Evolutionary conservation across 2,329 filamentous ascomycete genomes (phyloP).

Genomic region (Paraphaeosphaeria sporulosa): DNA sequence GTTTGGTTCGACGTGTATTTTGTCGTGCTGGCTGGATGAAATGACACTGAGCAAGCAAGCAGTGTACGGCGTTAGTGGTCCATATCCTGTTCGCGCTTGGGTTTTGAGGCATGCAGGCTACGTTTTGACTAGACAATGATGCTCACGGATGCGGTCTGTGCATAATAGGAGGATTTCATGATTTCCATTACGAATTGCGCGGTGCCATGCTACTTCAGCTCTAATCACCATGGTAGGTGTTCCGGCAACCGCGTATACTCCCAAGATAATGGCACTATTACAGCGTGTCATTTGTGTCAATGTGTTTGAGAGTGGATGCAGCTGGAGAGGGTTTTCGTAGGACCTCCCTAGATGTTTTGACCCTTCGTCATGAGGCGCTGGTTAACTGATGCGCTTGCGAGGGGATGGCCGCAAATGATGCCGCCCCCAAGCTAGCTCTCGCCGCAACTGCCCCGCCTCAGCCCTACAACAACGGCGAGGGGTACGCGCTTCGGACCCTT

Average conservation of each 20-base stretch:
- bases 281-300: too few relatives aligned
- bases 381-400: too few relatives aligned
- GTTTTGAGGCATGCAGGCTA: conserved; percentile 7
- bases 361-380: too few relatives aligned
- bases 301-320: too few relatives aligned
- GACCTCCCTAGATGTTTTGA: too few relatives aligned
- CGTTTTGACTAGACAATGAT: conserved; percentile 8
- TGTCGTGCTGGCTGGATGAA: conserved; percentile 19
- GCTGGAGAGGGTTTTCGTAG: too few relatives aligned
- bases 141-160: conserved; percentile 2
- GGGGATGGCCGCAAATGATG: conserved; percentile 35
- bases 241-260: too few relatives aligned
- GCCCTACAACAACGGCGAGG: conserved; percentile 29
- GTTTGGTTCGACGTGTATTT: conserved; percentile 16
- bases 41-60: conserved; percentile 18
- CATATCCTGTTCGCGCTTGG: conserved; percentile 18
- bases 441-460: conserved; percentile 33
- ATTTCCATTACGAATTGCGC: not conserved
- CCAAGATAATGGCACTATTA: too few relatives aligned
- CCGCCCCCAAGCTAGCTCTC: conserved; percentile 24
- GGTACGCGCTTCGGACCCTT: conserved; percentile 15
- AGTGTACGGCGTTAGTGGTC: conserved; percentile 32
- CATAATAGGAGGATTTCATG: conserved; percentile 1
- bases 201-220: not conserved
- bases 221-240: conserved; percentile 9